These are phyloP conservation scores for Capsicum chinense DNA, from an alignment of 257 asterid genomes.

Conservation along the genomic window DNA sequence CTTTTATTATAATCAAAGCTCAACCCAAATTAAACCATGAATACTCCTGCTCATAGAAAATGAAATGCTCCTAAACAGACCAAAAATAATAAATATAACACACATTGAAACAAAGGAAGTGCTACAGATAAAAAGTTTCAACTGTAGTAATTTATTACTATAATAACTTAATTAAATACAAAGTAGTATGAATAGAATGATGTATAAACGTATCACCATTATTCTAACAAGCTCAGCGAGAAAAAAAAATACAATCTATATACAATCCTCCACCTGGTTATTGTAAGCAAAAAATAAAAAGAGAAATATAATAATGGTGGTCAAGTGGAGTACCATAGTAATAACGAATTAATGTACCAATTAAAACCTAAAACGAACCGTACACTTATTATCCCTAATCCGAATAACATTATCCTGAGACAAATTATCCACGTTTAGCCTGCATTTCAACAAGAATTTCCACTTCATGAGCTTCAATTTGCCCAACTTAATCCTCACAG, in stretches of 20 bases:
- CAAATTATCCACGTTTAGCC: constrained; percentile 62
- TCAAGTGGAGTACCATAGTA: background rate
- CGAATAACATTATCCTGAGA: constrained; percentile 52
- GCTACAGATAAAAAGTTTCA: background rate
- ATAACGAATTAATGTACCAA: constrained; percentile 27
- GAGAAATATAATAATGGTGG: no score
- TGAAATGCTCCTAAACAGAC: no score
- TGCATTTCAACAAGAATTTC: constrained; percentile 85
- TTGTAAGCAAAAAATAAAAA: background rate
- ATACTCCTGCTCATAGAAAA: background rate
- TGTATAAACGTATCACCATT: background rate
- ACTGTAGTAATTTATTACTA: background rate
- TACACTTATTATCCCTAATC: constrained; percentile 68
- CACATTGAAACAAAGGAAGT: background rate
- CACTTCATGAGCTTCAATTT: constrained; percentile 73
- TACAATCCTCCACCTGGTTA: constrained; percentile 32
- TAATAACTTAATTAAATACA: constrained; percentile 3
- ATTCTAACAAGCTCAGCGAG: background rate
- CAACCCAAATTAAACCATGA: background rate
- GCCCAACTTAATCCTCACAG: constrained; percentile 84
- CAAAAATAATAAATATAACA: no score
- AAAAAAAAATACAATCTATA: constrained; percentile 12
- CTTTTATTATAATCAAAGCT: background rate
- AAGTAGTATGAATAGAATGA: background rate
- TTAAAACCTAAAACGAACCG: constrained; percentile 74